Percentiles rank a stretch among this genome's conserved stretches.
These are phyloP conservation scores for Lonicera japonica DNA, from an alignment of 129 eudicot genomes.

Conservation along the genomic window DNA sequence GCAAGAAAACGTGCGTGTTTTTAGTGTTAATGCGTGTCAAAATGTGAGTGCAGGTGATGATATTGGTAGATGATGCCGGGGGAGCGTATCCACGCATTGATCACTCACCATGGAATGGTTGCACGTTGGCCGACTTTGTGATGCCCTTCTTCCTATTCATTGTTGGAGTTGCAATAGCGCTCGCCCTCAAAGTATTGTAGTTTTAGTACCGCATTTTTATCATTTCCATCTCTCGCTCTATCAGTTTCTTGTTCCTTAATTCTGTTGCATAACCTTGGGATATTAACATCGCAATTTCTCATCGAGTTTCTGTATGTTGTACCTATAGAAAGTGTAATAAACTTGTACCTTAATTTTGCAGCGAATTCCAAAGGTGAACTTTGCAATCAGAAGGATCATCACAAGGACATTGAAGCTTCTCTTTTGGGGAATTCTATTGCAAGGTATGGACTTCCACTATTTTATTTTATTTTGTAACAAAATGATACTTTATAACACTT, in stretches of 20 bases:
- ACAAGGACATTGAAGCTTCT: constrained; percentile 67
- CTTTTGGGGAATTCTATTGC: constrained; percentile 81
- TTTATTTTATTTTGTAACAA: neutral
- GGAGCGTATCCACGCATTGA: constrained; percentile 51
- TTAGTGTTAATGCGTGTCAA: neutral
- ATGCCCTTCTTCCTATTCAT: constrained; percentile 89
- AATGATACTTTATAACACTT: neutral
- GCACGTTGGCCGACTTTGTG: constrained; percentile 83
- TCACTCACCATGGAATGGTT: constrained; percentile 91
- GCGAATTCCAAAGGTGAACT: constrained; percentile 48
- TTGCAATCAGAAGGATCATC: constrained; percentile 60
- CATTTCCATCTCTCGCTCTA: neutral
- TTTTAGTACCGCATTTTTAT: neutral
- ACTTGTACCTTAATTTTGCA: constrained; percentile 8
- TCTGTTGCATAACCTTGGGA: neutral
- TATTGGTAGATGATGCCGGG: constrained; percentile 84
- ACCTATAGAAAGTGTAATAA: neutral
- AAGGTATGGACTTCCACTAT: constrained; percentile 36
- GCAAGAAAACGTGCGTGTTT: neutral
- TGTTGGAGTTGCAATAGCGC: constrained; percentile 83
- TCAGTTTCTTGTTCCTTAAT: neutral
- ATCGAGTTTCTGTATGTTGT: neutral
- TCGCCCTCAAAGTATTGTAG: constrained; percentile 62
- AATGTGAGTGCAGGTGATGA: constrained; percentile 50
- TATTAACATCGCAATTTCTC: neutral